Evolutionary conservation across 2,329 filamentous ascomycete species (phyloP).

Genomic region (Botrytis aclada): DNA sequence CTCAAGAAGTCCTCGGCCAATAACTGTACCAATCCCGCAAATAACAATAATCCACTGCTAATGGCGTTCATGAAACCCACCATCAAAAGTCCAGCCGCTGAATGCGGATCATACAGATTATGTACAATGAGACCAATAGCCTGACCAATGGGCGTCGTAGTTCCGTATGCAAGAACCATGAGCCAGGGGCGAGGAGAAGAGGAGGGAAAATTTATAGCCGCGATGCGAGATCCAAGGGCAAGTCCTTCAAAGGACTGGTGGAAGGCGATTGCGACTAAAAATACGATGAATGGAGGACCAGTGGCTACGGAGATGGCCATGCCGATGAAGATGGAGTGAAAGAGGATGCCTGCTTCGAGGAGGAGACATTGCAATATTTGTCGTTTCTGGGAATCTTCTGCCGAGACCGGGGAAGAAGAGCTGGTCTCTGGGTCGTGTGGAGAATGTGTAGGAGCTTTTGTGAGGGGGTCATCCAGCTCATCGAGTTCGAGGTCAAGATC

Average conservation of each 20-base stretch:
- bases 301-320: conserved; percentile 83
- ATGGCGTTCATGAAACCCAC: conserved; percentile 88
- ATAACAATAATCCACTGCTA: conserved; percentile 74
- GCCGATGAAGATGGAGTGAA: conserved; percentile 82
- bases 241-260: conserved; percentile 89
- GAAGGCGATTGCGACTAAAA: conserved; percentile 76
- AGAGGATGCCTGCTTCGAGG: conserved; percentile 78
- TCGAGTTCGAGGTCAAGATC: conserved; percentile 61
- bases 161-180: conserved; percentile 74
- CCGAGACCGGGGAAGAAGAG: conserved; percentile 34
- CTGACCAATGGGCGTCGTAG: conserved; percentile 78
- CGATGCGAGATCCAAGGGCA: conserved; percentile 80
- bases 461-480: neutral
- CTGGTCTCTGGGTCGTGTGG: conserved; percentile 30
- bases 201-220: conserved; percentile 73
- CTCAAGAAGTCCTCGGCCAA: conserved; percentile 83
- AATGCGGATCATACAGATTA: conserved; percentile 75
- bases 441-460: conserved; percentile 11
- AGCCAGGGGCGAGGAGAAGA: conserved; percentile 73
- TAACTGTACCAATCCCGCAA: conserved; percentile 79
- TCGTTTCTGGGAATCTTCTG: conserved; percentile 58
- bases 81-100: conserved; percentile 71
- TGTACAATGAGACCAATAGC: conserved; percentile 77
- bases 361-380: conserved; percentile 74
- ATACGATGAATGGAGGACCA: conserved; percentile 74